Evolutionary conservation across 208 protist species (phyloP).

Genomic region (Wallacemonas collosoma): DNA sequence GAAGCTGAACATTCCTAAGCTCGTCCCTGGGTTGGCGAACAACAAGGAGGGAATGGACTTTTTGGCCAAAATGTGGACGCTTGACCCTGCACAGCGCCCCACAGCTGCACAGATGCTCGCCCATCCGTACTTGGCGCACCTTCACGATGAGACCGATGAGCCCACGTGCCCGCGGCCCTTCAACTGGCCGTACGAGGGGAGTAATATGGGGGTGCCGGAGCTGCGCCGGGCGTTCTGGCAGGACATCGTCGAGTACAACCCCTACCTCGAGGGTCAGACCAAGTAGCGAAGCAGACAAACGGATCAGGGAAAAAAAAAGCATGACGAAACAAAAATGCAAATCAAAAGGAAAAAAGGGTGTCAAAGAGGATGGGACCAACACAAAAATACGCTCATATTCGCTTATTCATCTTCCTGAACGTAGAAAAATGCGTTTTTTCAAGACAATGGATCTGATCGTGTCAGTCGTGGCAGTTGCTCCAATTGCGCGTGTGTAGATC

Average conservation of each 20-base stretch:
- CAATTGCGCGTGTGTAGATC: too few species aligned
- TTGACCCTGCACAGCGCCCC: slow-evolving; percentile 78
- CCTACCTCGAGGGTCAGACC: slow-evolving; percentile 33
- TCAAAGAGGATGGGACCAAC: background rate
- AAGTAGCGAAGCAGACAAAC: slow-evolving; percentile 9
- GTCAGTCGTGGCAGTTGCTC: too few species aligned
- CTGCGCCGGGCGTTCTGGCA: slow-evolving; percentile 87
- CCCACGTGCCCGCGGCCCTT: slow-evolving; percentile 67
- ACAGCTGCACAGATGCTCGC: slow-evolving; percentile 77
- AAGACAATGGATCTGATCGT: too few species aligned
- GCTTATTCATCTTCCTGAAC: too few species aligned
- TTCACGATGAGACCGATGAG: slow-evolving; percentile 87
- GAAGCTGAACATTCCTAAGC: slow-evolving; percentile 59
- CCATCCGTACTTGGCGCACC: slow-evolving; percentile 79
- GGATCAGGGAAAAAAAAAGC: background rate
- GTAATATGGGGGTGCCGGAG: slow-evolving; percentile 60
- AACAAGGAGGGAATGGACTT: slow-evolving; percentile 81
- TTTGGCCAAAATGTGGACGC: slow-evolving; percentile 73
- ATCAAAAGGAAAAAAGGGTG: background rate
- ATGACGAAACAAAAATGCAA: background rate
- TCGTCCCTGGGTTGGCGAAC: slow-evolving; percentile 63
- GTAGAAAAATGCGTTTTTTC: too few species aligned
- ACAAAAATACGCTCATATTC: too few species aligned
- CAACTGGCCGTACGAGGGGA: slow-evolving; percentile 76
- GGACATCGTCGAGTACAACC: slow-evolving; percentile 86